phyloP scores from a whole-genome alignment of 108 stramenopile species.

The Schizochytrium sp. region DNA sequence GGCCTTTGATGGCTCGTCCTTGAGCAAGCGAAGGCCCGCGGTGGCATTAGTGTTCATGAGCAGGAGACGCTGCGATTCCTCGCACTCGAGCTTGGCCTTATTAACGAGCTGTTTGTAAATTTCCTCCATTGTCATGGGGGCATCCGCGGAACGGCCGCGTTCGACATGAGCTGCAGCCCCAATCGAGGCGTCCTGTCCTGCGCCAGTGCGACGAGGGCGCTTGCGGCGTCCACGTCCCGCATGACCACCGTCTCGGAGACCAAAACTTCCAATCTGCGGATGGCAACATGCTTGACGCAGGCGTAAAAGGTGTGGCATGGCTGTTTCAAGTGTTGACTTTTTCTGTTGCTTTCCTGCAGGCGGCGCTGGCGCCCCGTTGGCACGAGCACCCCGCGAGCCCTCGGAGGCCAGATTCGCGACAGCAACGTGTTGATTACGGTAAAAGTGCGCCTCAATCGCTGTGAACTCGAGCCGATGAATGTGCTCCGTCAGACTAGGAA shows the following conservation, averaged over 20 bases:
- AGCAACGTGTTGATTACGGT: background rate
- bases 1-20: background rate
- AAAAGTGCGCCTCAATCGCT: background rate
- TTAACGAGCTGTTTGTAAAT: background rate
- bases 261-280: background rate
- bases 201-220: background rate
- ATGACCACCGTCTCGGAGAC: background rate
- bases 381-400: background rate
- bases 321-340: background rate
- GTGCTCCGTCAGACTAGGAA: background rate
- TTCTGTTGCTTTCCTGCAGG: background rate
- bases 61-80: background rate
- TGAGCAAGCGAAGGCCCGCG: background rate
- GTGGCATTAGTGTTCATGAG: background rate
- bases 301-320: background rate
- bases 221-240: background rate
- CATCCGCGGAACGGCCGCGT: background rate
- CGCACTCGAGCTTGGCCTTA: background rate
- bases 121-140: conserved; percentile 15
- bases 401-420: background rate
- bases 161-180: background rate
- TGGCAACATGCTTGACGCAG: conserved; percentile 16
- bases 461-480: background rate
- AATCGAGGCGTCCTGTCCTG: background rate
- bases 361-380: too few relatives aligned